Evolutionary conservation across 192 early-diverging fungal genomes (phyloP).

Genomic region (Entomortierella lignicola): DNA sequence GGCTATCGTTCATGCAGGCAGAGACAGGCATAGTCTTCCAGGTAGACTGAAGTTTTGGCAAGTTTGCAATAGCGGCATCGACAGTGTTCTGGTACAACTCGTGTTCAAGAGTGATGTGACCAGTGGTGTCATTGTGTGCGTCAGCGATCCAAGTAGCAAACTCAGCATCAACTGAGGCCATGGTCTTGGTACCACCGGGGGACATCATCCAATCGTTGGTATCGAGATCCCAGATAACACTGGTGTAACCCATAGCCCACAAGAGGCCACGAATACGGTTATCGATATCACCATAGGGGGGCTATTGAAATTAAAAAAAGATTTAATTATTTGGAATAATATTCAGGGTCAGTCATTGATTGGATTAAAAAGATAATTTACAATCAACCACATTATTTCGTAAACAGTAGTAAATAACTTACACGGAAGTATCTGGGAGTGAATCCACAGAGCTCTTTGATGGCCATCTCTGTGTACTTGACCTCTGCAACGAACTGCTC

Average conservation of each 20-base stretch:
- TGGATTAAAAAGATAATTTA: neutral
- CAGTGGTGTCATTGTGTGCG: constrained; percentile 49
- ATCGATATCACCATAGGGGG: constrained; percentile 43
- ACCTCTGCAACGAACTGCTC: constrained; percentile 77
- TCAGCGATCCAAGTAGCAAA: constrained; percentile 56
- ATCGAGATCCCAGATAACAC: constrained; percentile 67
- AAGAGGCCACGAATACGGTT: constrained; percentile 41
- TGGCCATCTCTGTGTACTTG: constrained; percentile 69
- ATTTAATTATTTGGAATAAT: constrained; percentile 2
- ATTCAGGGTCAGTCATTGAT: neutral
- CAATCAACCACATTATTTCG: neutral
- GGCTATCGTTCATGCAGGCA: constrained; percentile 40
- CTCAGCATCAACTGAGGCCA: constrained; percentile 44
- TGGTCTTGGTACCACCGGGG: constrained; percentile 26
- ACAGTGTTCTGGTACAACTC: constrained; percentile 59
- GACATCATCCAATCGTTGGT: constrained; percentile 63
- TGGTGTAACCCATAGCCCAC: constrained; percentile 49
- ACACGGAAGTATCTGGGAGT: constrained; percentile 62
- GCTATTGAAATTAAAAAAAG: constrained; percentile 5
- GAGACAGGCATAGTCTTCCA: constrained; percentile 52
- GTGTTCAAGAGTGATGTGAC: constrained; percentile 60
- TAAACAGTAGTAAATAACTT: constrained; percentile 6
- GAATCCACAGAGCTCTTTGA: constrained; percentile 63
- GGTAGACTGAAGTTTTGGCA: constrained; percentile 48
- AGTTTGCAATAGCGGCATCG: constrained; percentile 54